Conservation (phyloP, 1,284 basidiomycete genomes). For the Moesziomyces sp. region DNA sequence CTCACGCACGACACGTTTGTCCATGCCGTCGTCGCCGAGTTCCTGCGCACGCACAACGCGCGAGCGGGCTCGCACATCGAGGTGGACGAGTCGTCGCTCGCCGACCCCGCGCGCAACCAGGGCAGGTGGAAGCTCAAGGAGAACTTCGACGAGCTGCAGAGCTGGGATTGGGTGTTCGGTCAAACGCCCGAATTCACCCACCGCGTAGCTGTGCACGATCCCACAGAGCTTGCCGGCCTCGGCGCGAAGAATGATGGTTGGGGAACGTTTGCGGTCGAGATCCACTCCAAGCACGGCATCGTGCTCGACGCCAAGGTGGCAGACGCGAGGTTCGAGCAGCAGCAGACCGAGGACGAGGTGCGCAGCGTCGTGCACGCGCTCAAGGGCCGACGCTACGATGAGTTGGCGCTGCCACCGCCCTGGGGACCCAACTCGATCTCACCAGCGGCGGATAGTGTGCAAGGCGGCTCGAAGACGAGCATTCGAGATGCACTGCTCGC, state of each 20-base stretch:
- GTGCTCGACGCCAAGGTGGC: constrained; percentile 38
- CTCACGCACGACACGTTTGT: constrained; percentile 80
- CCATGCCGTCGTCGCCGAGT: constrained; percentile 78
- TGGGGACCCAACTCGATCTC: constrained; percentile 26
- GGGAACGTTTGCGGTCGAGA: constrained; percentile 33
- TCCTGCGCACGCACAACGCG: constrained; percentile 74
- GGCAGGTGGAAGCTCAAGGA: constrained; percentile 28
- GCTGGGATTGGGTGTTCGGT: constrained; percentile 92
- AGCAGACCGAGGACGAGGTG: constrained; percentile 20
- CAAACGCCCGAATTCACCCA: constrained; percentile 90
- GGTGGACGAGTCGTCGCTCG: constrained; percentile 35
- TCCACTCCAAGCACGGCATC: constrained; percentile 47
- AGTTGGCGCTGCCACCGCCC: constrained; percentile 41
- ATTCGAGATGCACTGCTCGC: constrained; percentile 7
- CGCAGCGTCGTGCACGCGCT: constrained; percentile 13
- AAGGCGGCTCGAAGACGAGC: background rate
- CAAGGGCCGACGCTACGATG: constrained; percentile 41
- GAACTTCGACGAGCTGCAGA: constrained; percentile 71
- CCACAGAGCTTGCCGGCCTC: constrained; percentile 9
- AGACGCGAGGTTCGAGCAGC: constrained; percentile 19
- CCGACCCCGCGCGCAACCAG: constrained; percentile 12
- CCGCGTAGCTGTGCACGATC: constrained; percentile 23
- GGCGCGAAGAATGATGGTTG: background rate
- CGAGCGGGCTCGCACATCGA: background rate
- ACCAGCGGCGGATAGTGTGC: background rate